Base-by-base conservation (phyloP, 2,329 filamentous ascomycete genomes). In the Ophiostoma angusticollis region DNA sequence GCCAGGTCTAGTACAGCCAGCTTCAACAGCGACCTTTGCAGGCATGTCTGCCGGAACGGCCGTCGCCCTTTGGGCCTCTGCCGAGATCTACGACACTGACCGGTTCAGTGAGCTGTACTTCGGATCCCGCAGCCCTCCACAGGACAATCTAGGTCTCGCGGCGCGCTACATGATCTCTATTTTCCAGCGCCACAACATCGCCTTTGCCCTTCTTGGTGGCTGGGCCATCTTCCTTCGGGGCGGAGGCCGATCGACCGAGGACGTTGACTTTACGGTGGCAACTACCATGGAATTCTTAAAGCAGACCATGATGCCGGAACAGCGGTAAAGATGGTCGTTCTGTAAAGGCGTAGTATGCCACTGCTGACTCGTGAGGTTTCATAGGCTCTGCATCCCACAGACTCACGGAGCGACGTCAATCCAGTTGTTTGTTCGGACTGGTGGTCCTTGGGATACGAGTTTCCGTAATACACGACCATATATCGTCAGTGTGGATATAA, bases 41-140 rank as follows among this genome's bases (percentile, higher is more conserved):
- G n/a, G n/a, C n/a, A n/a, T n/a, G n/a, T n/a, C n/a, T n/a, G n/a
- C n/a, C n/a, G n/a, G n/a, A n/a, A n/a, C n/a, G n/a, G n/a, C n/a
- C n/a, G n/a, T n/a, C n/a, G n/a, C n/a, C n/a, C n/a, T n/a, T n/a
- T n/a, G n/a, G n/a, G n/a, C n/a, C n/a, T n/a, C n/a, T n/a, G 45
- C 45, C 24, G 45, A 47, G 34, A 37, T 45, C 24, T 47, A 47
- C 36, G 27, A 47, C 41, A 45, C 43, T 9, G 40, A 47, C 34
- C 40, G 45, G 21, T 45, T 45, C 31, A 39, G 27, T 9, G 29
- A 43, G 35, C 43, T 47, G 4, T 45, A 43, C 25, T 19, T 25
- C 29, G 35, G n/a, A 12, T 45, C 45, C 14, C 38, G 34, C 3
- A 13, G 19, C 7, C 34, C 43, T 13, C 32, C 35, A 9, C 13